Conservation (phyloP, 352 stramenopile genomes). For the Globisporangium okanoganense region DNA sequence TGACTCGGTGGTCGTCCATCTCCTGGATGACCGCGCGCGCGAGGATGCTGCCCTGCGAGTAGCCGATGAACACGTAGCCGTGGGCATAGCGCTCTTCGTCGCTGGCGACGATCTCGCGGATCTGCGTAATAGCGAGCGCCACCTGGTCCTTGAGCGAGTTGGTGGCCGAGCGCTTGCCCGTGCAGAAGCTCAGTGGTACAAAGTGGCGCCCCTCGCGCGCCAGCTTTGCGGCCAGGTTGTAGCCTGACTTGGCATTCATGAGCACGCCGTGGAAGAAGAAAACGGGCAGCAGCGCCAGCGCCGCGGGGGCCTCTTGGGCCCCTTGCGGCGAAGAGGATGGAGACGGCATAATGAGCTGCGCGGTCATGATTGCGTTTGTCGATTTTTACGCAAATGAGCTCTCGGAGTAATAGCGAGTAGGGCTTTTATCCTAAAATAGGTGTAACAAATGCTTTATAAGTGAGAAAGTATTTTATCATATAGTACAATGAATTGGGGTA, state of each 20-base stretch:
- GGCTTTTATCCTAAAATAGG: too few relatives aligned
- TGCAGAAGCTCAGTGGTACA: conserved; percentile 36
- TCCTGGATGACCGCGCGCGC: conserved; percentile 41
- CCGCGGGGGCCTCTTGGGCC: neutral
- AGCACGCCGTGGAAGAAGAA: conserved; percentile 53
- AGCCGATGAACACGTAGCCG: conserved; percentile 45
- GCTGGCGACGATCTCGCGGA: conserved; percentile 18
- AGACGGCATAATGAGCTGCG: neutral
- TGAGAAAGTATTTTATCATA: too few relatives aligned
- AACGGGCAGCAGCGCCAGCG: conserved; percentile 14
- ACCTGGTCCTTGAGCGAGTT: conserved; percentile 28
- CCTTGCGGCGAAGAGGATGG: too few relatives aligned
- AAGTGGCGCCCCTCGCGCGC: conserved; percentile 26
- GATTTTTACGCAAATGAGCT: too few relatives aligned
- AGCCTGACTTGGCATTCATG: conserved; percentile 17
- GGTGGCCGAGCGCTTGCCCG: conserved; percentile 25
- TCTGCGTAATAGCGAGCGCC: conserved; percentile 30
- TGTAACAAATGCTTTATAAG: too few relatives aligned
- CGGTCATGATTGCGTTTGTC: neutral
- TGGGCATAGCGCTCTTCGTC: conserved; percentile 20
- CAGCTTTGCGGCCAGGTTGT: conserved; percentile 27
- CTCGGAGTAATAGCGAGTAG: too few relatives aligned
- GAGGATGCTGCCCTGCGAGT: conserved; percentile 46
- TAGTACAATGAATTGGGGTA: too few relatives aligned
- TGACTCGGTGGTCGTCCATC: conserved; percentile 53